Base-by-base conservation (phyloP, 2,329 filamentous ascomycete species). In the Stromatinia cepivora region DNA sequence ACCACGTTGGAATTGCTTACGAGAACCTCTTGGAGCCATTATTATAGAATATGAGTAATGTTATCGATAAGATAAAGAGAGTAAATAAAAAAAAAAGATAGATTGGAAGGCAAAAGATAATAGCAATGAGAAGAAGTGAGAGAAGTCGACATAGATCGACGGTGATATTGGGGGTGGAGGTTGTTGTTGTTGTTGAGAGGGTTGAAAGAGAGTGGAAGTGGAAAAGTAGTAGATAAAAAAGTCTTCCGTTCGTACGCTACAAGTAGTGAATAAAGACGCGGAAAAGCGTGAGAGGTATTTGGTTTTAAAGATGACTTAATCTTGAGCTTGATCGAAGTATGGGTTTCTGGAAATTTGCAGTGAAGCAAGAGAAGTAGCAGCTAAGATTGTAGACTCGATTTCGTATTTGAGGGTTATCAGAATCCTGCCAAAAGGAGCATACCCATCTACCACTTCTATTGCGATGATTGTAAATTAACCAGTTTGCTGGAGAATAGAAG, bases 241-340 rank as follows among this genome's bases (percentile, higher is more conserved):
- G 20, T 34, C n/a, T 25, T 0, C 46, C 5, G 3, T 63, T 63
- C 22, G 36, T 28, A 36, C n/a, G 5, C 31, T 36, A 53, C 46
- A 20, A 20, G 13, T 46, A 68, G 66, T 68, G 66, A 63, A 68
- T 68, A 36, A 13, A 39, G 34, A 28, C 15, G 53, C 20, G 22
- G 22, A 6, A 4, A 34, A 39, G 20, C 2, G 4, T 17, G 64
- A 66, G 56, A 13, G 4, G 34, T 28, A 22, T 13, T 10, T 11
- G 13, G 4, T 53, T 52, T 31, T 15, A 48, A 52, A 63, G 46
- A n/a, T 58, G 54, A 58, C 4, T 9, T 39, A 22, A 57, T 39
- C 36, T 39, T 52, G 59, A 28, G 59, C 13, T 39, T 28, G 36
- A 39, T 28, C 3, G 15, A 25, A 25, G 46, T 39, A 52, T 11